Conservation (phyloP, 2,329 filamentous ascomycete genomes). For the Teratosphaeria gauchensis region DNA sequence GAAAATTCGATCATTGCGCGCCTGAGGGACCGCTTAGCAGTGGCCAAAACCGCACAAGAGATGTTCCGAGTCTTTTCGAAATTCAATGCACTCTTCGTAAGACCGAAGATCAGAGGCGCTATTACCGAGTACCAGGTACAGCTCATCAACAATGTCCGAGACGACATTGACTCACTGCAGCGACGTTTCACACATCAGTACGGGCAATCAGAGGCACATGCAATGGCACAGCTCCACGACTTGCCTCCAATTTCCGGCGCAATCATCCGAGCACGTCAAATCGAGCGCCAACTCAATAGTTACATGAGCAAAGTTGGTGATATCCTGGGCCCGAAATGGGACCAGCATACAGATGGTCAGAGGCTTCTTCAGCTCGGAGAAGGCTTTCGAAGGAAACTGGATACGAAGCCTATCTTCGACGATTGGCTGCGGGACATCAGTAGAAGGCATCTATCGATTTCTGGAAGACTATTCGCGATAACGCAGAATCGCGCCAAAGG, state of each 20-base stretch:
- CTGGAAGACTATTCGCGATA: constrained; percentile 85
- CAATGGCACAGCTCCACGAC: constrained; percentile 95
- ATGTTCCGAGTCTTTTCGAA: constrained; percentile 99
- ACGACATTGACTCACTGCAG: constrained; percentile 85
- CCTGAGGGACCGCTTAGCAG: constrained; percentile 82
- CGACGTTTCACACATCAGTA: constrained; percentile 99
- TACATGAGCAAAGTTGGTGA: constrained; percentile 99
- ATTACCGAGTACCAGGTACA: constrained; percentile 98
- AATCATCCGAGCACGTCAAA: constrained; percentile 95
- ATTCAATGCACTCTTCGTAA: constrained; percentile 96
- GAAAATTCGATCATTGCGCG: constrained; percentile 98
- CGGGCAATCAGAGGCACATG: constrained; percentile 92
- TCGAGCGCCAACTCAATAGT: constrained; percentile 85
- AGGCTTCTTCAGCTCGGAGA: constrained; percentile 86
- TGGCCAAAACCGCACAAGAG: constrained; percentile 93
- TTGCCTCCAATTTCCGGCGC: constrained; percentile 91
- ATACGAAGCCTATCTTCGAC: constrained; percentile 87
- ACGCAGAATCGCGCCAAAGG: constrained; percentile 80
- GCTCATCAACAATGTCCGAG: constrained; percentile 94
- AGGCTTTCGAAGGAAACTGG: constrained; percentile 90
- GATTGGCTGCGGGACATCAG: constrained; percentile 90
- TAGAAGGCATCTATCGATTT: constrained; percentile 79
- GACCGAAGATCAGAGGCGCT: constrained; percentile 96
- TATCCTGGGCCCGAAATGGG: constrained; percentile 90
- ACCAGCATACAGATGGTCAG: constrained; percentile 85